Percentiles rank a stretch among this genome's conserved stretches.
Evolutionary conservation across 2,329 filamentous ascomycete genomes (phyloP).

Genomic region (Pseudopithomyces maydicus): DNA sequence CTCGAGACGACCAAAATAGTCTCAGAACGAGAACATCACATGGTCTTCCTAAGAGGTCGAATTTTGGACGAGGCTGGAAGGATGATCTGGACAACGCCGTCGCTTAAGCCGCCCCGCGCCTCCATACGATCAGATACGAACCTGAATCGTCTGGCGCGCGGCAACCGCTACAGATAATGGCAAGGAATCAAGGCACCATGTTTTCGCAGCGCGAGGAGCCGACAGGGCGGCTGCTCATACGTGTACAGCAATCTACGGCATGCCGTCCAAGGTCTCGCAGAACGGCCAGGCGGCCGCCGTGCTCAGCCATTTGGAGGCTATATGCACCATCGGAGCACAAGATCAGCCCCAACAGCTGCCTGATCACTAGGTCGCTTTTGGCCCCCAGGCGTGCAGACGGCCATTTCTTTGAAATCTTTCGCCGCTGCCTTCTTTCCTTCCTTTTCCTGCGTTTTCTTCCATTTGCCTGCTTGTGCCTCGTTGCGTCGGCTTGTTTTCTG

Average conservation of each 20-base stretch:
- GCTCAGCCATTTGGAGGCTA: constrained; percentile 7
- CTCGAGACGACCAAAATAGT: not conserved
- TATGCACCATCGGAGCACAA: constrained; percentile 17
- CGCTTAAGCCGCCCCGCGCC: constrained; percentile 1
- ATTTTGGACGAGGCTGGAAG: constrained; percentile 8
- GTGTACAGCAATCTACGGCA: constrained; percentile 8
- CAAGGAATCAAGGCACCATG: not conserved
- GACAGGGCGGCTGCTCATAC: constrained; percentile 9
- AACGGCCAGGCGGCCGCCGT: constrained; percentile 4
- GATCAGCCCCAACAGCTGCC: constrained; percentile 29
- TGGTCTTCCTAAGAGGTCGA: constrained; percentile 1
- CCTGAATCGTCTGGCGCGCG: constrained; percentile 6
- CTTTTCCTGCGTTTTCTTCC: constrained; percentile 14
- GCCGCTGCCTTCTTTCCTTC: constrained; percentile 15
- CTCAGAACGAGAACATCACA: not conserved
- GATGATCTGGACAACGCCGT: not conserved
- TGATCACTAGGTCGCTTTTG: constrained; percentile 22
- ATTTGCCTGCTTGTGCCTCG: constrained; percentile 7
- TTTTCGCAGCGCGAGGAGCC: not conserved
- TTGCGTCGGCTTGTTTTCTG: constrained; percentile 1
- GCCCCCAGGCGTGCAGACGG: constrained; percentile 19
- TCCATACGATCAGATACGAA: constrained; percentile 2
- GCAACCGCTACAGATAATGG: constrained; percentile 9
- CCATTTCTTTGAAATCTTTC: constrained; percentile 20
- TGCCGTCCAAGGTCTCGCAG: constrained; percentile 5